These are phyloP conservation scores for Avena insularis DNA, from an alignment of 176 grass and related monocot species.

Conservation along the genomic window DNA sequence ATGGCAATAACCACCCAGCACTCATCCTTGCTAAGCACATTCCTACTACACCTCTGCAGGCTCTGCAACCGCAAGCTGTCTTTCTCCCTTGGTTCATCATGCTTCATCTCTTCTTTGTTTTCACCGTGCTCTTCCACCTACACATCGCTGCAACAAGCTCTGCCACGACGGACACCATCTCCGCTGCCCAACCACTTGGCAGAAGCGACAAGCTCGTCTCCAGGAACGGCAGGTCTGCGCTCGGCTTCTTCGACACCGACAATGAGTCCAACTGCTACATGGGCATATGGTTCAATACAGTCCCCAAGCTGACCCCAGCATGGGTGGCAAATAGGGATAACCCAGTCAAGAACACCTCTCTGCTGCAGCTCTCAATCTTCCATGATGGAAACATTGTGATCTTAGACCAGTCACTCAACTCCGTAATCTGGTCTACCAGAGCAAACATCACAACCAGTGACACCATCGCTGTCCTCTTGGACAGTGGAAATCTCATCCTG, in stretches of 20 bases:
- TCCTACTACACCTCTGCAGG: background rate
- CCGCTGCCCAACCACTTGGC: background rate
- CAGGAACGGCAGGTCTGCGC: slow-evolving; percentile 8
- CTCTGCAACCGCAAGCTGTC: background rate
- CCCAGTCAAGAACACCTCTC: slow-evolving; percentile 27
- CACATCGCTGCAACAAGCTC: background rate
- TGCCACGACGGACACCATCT: slow-evolving; percentile 9
- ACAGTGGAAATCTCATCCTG: slow-evolving; percentile 54
- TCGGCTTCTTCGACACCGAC: slow-evolving; percentile 21
- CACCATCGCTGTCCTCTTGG: slow-evolving; percentile 25
- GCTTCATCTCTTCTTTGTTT: background rate
- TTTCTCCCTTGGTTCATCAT: background rate
- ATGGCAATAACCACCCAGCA: background rate
- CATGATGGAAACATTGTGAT: slow-evolving; percentile 47
- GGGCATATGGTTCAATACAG: slow-evolving; percentile 47
- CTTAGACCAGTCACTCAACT: background rate
- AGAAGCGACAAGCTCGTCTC: slow-evolving; percentile 41
- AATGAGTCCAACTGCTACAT: slow-evolving; percentile 41
- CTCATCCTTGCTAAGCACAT: slow-evolving; percentile 28
- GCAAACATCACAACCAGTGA: background rate
- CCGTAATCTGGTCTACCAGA: slow-evolving; percentile 45
- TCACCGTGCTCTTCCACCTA: slow-evolving; percentile 2
- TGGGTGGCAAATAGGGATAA: slow-evolving; percentile 51
- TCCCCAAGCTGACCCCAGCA: slow-evolving; percentile 36
- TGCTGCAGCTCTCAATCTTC: slow-evolving; percentile 28